Base-by-base conservation (phyloP, 2,329 filamentous ascomycete species). In the Dactylonectria macrodidyma region DNA sequence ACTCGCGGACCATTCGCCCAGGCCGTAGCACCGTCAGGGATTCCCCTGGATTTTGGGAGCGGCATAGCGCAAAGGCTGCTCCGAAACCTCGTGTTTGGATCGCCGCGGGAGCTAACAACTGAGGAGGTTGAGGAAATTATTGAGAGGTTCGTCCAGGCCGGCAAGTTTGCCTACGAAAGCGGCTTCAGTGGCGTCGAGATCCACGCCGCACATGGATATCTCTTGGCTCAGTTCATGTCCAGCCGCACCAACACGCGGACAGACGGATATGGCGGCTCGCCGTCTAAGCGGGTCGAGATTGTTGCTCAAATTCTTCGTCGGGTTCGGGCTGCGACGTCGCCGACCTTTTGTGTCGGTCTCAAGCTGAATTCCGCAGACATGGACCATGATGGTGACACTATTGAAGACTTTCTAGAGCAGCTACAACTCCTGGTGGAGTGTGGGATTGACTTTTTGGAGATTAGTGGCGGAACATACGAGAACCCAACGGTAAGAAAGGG, bases 131-230 rank as follows among this genome's bases (percentile, higher is more conserved):
- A 30, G 5, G 10, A 46, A 1, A 24, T 57, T 6, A 30, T 57
- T n/a, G 38, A 41, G 9, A 24, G 24, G n/a, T 57, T 57, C 16
- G 54, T 30, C 9, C 26, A n/a, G 3, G 24, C 38, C 8, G 54
- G 36, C 5, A 36, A 19, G 11, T 36, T 57, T 7, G 38, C 54
- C 6, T 24, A 22, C 3, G 54, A 41, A 5, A 38, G 34, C 41
- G 54, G 54, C 24, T 57, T 57, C 16, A 4, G 7, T 22, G 54
- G 54, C 36, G 24, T 57, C 11, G 34, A 57, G 22, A 8, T 57
- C 16, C 54, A 57, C 24, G 54, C 36, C 24, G 54, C 54, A 16
- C 54, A 57, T 46, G 54, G 54, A n/a, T 57, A 57, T 38, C 38
- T 57, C 19, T 19, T 57, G 10, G 36, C 54, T n/a, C 54, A 57